Evolutionary conservation across 345 rosid species (phyloP), one percentile per base, ranked within the genome.

Genomic region (Boechera retrofracta): DNA sequence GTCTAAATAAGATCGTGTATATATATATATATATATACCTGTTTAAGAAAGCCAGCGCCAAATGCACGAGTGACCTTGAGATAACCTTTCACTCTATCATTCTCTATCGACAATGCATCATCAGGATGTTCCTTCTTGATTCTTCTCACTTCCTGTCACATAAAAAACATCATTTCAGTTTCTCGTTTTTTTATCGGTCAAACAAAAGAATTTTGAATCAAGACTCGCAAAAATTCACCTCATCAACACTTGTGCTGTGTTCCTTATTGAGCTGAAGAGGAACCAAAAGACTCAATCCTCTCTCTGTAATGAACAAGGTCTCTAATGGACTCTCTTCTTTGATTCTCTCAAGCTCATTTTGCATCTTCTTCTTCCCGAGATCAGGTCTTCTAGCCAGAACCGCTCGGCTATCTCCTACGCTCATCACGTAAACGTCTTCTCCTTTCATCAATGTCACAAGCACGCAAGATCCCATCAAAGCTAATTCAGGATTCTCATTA

Each of bases 401-500:
- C 3, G 98, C 98, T 41, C 98, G 71, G 68, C 98, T 92, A 45
- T 95, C 99, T n/a, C 99, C 99, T 13, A 95, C 93, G 72, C 89
- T 95, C 98, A 95, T 87, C 78, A 95, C 80, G 73, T 95, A 95
- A 38, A 91, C 87, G 49, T 95, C 99, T 74, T 95, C 96, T 15
- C 94, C 99, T 62, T 86, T 89, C 97, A 95, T 89, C 68, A 95
- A 57, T 85, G 89, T 87, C 54, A 88, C 99, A 65, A 95, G 83
- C 75, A 92, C 97, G 64, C 99, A 95, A 0, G 99, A 95, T 48
- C 99, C 99, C 96, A 95, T 95, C 80, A 93, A 80, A 66, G 94
- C 90, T 81, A 95, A 26, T 72, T 89, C 97, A 0, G 99, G 98
- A 81, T 88, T 95, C 85, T 83, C 88, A 77, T 32, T 79, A 0